Percentiles rank a stretch among this genome's conserved stretches.
These are phyloP conservation scores for Termitomyces sp. DNA, from an alignment of 768 basidiomycete genomes.

Conservation along the genomic window DNA sequence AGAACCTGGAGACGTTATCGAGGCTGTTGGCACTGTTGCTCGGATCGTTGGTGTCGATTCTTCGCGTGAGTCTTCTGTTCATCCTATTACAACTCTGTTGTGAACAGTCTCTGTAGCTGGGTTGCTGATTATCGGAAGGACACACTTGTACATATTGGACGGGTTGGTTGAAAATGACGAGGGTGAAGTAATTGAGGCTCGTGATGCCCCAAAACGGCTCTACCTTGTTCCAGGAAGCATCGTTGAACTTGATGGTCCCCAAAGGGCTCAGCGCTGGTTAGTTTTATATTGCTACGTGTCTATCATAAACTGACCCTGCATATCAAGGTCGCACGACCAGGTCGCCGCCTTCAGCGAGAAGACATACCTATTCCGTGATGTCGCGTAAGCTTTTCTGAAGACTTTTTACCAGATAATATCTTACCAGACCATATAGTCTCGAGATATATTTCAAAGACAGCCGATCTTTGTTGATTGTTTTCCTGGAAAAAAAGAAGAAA, in stretches of 20 bases:
- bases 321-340: slow-evolving; percentile 69
- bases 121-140: slow-evolving; percentile 79
- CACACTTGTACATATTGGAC: slow-evolving; percentile 87
- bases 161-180: slow-evolving; percentile 83
- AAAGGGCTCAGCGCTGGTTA: slow-evolving; percentile 80
- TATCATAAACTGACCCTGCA: background rate
- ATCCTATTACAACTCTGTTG: background rate
- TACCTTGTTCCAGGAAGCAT: slow-evolving; percentile 84
- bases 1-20: slow-evolving; percentile 86
- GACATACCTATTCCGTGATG: slow-evolving; percentile 86
- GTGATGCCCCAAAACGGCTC: slow-evolving; percentile 75
- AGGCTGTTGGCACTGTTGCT: slow-evolving; percentile 81
- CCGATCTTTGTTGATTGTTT: slow-evolving; percentile 80
- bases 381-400: slow-evolving; percentile 57
- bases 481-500: slow-evolving; percentile 63
- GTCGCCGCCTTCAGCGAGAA: slow-evolving; percentile 75
- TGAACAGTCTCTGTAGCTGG: slow-evolving; percentile 50
- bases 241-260: slow-evolving; percentile 73
- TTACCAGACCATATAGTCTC: slow-evolving; percentile 39
- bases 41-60: slow-evolving; percentile 89
- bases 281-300: slow-evolving; percentile 12
- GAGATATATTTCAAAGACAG: slow-evolving; percentile 95
- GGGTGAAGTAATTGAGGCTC: slow-evolving; percentile 85
- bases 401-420: background rate
- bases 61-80: slow-evolving; percentile 56